phyloP scores from a whole-genome alignment of 108 stramenopile species.

The Stephanodiscus minutulus region DNA sequence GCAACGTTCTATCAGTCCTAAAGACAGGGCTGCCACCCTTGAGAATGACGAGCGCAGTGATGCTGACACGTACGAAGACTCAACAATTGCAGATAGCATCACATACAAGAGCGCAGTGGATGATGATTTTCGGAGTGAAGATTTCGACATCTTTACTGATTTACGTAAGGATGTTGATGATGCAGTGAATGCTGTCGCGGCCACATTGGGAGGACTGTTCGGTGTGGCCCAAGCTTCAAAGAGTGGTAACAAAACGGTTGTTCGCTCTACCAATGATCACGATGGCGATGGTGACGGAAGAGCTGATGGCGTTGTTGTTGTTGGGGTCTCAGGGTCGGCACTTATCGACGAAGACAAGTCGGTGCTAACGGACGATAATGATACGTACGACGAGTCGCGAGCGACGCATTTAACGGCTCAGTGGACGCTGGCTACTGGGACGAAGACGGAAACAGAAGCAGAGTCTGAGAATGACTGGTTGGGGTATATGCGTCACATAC shows the following conservation, averaged over 20 bases:
- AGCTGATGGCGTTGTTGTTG: background rate
- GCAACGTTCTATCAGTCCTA: too few species aligned
- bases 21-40: background rate
- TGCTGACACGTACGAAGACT: conserved; percentile 33
- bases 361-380: conserved; percentile 18
- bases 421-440: conserved; percentile 1
- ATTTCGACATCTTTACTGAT: conserved; percentile 2
- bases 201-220: conserved; percentile 34
- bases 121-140: background rate
- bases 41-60: conserved; percentile 23
- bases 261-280: background rate
- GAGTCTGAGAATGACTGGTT: conserved; percentile 30
- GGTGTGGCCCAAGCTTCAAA: conserved; percentile 2
- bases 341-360: conserved; percentile 16
- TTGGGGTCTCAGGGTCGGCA: background rate
- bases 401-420: conserved; percentile 4
- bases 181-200: conserved; percentile 27
- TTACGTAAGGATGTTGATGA: conserved; percentile 36
- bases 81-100: conserved; percentile 30
- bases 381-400: conserved; percentile 24
- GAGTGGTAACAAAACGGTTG: background rate
- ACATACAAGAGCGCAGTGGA: conserved; percentile 27
- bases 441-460: background rate
- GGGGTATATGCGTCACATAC: conserved; percentile 29
- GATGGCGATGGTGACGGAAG: background rate